Base-by-base conservation (phyloP, 805 yeast genomes). In the Zygoascus ofunaensis region DNA sequence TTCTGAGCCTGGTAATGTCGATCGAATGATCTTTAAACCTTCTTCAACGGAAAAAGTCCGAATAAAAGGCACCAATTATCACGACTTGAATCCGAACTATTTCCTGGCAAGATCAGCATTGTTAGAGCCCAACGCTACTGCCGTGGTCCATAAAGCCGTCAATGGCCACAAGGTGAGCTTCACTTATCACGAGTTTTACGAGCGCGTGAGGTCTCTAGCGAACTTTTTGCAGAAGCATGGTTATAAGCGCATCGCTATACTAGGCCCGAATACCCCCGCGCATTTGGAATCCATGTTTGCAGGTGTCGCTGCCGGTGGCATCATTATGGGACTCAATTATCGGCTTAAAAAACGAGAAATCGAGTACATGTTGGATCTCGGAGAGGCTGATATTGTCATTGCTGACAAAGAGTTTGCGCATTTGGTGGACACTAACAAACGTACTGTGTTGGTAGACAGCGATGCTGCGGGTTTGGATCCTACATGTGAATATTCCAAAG, bases 201-300 rank as follows among this genome's bases (percentile, higher is more conserved):
- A 58, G 14, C 46, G 64, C 18, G 61, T 57, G 15, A 44, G 46
- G 24, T 49, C 54, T 19, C 50, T 62, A 28, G 65, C 65, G n/a
- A 53, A 56, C 37, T 59, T 48, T 45, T 49, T 62, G 49, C 52
- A 55, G 43, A 38, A 41, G 37, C 41, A 52, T 24, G 50, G 51
- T 20, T 44, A 40, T 41, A 49, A 51, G 49, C 40, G 56, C 21
- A 52, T 62, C 5, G 65, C 66, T 18, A 53, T 62, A 14, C 46
- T 62, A 37, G 58, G 55, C 12, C 55, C 65, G 17, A 62, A 61
- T 46, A 62, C 65, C 14, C 66, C 66, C 0, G 63, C 64, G 38
- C 64, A 60, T 36, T 54, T 62, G 19, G 65, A 61, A 40, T 51
- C 61, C 23, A 54, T 62, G 53, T 61, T 48, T 46, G 66, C 58